Percentiles rank a stretch among this genome's conserved stretches.
Conservation (phyloP, 2,329 filamentous ascomycete genomes). For the Pestalotiopsis sp. region DNA sequence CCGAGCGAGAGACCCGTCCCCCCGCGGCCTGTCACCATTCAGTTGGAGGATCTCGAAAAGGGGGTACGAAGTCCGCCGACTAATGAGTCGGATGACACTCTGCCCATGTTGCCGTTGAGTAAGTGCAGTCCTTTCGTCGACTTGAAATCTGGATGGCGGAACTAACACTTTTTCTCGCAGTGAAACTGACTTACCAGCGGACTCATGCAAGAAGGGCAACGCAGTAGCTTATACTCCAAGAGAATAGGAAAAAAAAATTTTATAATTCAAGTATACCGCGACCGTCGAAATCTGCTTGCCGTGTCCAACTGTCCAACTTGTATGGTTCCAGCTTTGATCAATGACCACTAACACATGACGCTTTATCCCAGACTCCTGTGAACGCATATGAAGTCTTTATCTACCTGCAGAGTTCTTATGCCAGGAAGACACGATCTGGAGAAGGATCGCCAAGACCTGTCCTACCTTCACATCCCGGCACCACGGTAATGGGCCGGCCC, state of each 20-base stretch:
- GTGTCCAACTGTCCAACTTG: too few species aligned
- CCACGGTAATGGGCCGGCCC: background rate
- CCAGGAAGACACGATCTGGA: background rate
- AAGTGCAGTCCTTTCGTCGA: background rate
- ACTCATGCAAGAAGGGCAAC: background rate
- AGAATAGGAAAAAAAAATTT: background rate
- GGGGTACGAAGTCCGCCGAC: background rate
- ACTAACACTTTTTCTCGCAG: background rate
- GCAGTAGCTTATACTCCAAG: background rate
- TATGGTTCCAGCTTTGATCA: too few species aligned
- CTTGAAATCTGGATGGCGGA: background rate
- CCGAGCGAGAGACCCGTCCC: background rate
- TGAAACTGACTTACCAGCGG: background rate
- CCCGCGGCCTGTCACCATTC: background rate
- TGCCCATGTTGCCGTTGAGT: background rate
- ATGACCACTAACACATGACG: too few species aligned
- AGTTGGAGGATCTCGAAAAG: background rate
- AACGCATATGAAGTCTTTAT: background rate
- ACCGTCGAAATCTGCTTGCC: too few species aligned
- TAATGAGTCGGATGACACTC: background rate
- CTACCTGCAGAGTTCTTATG: background rate
- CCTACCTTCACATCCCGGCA: too few species aligned
- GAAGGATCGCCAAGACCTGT: too few species aligned
- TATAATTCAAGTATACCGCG: background rate
- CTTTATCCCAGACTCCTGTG: background rate